Evolutionary conservation across 345 rosid species (phyloP).

Genomic region (Sisymbrium irio): DNA sequence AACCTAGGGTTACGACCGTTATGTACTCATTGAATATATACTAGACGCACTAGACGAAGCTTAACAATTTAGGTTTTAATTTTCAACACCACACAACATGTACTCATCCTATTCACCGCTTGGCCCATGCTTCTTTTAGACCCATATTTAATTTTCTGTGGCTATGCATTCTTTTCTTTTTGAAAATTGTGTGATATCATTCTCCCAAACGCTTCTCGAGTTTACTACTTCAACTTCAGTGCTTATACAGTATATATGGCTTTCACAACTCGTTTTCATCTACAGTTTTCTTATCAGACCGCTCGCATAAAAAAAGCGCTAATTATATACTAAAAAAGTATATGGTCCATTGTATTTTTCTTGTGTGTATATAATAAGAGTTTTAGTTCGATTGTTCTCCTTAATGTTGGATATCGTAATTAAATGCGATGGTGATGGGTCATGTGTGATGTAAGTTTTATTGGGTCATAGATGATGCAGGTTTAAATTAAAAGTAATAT

Average conservation of each 20-base stretch:
- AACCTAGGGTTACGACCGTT: neutral
- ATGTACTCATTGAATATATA: neutral
- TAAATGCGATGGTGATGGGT: constrained; percentile 25
- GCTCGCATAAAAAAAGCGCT: neutral
- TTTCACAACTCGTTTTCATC: neutral
- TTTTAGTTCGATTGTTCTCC: constrained; percentile 22
- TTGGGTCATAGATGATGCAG: constrained; percentile 10
- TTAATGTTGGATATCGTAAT: constrained; percentile 10
- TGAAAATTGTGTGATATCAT: neutral
- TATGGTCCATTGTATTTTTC: neutral
- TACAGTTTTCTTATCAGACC: neutral
- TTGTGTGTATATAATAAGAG: constrained; percentile 9
- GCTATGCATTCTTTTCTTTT: neutral
- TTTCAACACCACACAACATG: neutral
- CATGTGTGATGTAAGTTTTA: constrained; percentile 20
- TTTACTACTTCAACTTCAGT: neutral
- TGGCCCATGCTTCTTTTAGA: constrained; percentile 10
- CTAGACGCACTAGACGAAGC: neutral
- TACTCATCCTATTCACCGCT: neutral
- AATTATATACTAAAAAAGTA: neutral
- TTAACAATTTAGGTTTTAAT: neutral
- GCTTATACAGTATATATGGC: neutral
- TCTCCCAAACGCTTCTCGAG: neutral
- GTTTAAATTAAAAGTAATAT: neutral
- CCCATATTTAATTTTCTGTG: neutral